Percentiles rank a stretch among this genome's conserved stretches.
Evolutionary conservation across 257 asterid genomes (phyloP).

Genomic region (Nicotiana undulata): DNA sequence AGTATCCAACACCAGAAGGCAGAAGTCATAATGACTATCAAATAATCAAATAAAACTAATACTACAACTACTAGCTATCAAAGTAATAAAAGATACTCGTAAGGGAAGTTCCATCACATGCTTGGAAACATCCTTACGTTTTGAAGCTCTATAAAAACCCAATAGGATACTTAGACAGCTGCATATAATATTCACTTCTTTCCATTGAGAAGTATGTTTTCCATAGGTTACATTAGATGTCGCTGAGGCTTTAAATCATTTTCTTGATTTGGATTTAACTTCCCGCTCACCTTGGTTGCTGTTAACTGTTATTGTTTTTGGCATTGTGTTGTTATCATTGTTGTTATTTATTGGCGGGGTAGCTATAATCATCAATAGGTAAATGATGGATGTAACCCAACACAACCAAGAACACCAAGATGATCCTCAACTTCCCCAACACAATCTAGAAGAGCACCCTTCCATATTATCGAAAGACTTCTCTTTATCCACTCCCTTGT

Average conservation of each 20-base stretch:
- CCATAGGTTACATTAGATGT: not conserved
- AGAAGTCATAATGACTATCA: not conserved
- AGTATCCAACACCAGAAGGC: not conserved
- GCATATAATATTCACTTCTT: not conserved
- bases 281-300: not conserved
- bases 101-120: not conserved
- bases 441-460: not conserved
- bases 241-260: not conserved
- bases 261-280: not conserved
- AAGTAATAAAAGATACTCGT: not conserved
- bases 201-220: not conserved
- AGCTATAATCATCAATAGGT: not conserved
- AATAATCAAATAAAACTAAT: not conserved
- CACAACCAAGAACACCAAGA: not conserved
- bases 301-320: not conserved
- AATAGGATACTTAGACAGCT: not conserved
- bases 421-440: not conserved
- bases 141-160: not conserved
- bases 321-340: not conserved
- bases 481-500: not conserved
- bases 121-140: not conserved
- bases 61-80: not conserved
- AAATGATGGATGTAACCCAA: not conserved
- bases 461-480: not conserved
- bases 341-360: not conserved